Evolutionary conservation across 2,329 filamentous ascomycete species (phyloP).

Genomic region (Nothophoma quercina): DNA sequence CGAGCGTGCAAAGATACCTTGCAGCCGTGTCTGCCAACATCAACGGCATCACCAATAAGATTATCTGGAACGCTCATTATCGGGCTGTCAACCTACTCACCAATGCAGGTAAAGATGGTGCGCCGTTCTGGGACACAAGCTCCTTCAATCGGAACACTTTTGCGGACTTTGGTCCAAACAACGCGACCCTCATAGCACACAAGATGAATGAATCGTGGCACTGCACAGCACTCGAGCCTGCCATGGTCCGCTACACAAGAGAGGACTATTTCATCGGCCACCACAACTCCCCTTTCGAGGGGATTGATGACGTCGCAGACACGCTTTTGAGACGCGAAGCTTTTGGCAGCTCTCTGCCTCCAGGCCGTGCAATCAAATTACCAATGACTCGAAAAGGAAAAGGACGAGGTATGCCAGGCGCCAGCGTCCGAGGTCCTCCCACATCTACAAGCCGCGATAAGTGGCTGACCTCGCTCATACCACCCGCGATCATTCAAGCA

Average conservation of each 20-base stretch:
- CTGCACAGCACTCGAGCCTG: constrained; percentile 11
- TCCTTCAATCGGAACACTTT: constrained; percentile 22
- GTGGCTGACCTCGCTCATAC: constrained; percentile 8
- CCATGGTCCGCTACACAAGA: constrained; percentile 29
- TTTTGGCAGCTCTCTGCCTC: constrained; percentile 5
- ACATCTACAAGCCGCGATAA: background rate
- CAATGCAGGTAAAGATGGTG: constrained; percentile 23
- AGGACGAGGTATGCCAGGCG: constrained; percentile 7
- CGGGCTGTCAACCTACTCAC: constrained; percentile 29
- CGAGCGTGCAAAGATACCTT: constrained; percentile 24
- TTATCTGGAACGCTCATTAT: constrained; percentile 34
- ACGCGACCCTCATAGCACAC: constrained; percentile 9
- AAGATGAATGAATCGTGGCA: constrained; percentile 36
- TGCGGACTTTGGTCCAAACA: constrained; percentile 22
- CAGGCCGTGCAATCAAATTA: constrained; percentile 14
- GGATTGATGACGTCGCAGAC: constrained; percentile 24
- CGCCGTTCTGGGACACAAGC: constrained; percentile 30
- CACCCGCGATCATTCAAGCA: background rate
- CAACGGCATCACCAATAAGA: constrained; percentile 28
- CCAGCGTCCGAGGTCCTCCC: constrained; percentile 1
- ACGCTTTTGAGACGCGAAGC: constrained; percentile 13
- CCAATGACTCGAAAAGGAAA: constrained; percentile 17
- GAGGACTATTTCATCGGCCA: constrained; percentile 27
- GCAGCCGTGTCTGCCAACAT: constrained; percentile 24
- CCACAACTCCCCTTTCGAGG: constrained; percentile 26